These are phyloP conservation scores for Aspergillus tamarii DNA, from an alignment of 2,329 filamentous ascomycete genomes.

Conservation along the genomic window DNA sequence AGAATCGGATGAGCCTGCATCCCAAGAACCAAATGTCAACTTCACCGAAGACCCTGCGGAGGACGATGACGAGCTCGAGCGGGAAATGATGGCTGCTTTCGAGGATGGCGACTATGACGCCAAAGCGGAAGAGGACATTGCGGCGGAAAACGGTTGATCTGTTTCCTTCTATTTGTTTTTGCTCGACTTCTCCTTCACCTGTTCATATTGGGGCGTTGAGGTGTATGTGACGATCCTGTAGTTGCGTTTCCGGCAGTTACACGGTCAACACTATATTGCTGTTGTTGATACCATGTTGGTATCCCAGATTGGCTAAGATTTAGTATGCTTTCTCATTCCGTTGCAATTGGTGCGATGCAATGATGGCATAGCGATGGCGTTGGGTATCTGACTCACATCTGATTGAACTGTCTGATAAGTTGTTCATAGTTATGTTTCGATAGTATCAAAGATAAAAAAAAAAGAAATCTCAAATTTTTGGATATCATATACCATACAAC, in stretches of 20 bases:
- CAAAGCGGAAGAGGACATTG: constrained; percentile 38
- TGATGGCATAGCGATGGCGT: constrained; percentile 38
- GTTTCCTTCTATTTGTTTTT: background rate
- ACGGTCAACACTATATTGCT: background rate
- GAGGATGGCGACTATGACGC: constrained; percentile 47
- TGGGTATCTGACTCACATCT: constrained; percentile 11
- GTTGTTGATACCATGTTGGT: background rate
- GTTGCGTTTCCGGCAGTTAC: background rate
- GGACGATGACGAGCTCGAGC: constrained; percentile 52
- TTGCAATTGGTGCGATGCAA: constrained; percentile 28
- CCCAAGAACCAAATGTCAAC: constrained; percentile 32
- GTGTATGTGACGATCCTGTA: constrained; percentile 1
- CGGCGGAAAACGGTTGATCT: constrained; percentile 35
- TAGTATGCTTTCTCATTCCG: constrained; percentile 18
- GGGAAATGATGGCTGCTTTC: constrained; percentile 64
- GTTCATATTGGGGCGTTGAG: constrained; percentile 14
- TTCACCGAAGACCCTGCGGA: constrained; percentile 37
- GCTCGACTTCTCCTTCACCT: constrained; percentile 10
- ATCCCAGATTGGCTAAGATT: constrained; percentile 3
- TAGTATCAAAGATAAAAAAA: background rate
- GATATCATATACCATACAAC: constrained; percentile 4
- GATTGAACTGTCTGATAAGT: background rate
- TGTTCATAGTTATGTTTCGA: background rate
- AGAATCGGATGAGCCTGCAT: constrained; percentile 32
- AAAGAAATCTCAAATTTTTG: constrained; percentile 1